phyloP scores from a whole-genome alignment of 257 asterid species.

The Pogostemon cablin region DNA sequence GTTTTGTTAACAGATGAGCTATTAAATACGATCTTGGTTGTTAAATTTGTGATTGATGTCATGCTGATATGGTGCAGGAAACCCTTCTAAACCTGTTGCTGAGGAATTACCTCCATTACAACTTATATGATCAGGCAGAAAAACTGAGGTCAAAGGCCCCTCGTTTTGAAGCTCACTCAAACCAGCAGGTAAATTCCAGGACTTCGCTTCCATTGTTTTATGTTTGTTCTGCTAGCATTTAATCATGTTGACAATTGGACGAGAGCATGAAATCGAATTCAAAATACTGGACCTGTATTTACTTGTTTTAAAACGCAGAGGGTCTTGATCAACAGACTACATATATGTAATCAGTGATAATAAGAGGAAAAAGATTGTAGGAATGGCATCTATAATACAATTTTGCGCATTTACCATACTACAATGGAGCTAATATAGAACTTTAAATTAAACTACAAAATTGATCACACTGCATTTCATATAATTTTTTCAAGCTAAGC shows the following conservation, averaged over 20 bases:
- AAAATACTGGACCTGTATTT: background rate
- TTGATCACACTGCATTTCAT: background rate
- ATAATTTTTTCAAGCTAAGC: background rate
- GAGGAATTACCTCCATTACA: conserved; percentile 79
- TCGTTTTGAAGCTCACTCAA: conserved; percentile 79
- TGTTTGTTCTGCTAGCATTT: conserved; percentile 15
- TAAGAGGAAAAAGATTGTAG: background rate
- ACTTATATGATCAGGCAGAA: conserved; percentile 82
- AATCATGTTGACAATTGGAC: conserved; percentile 16
- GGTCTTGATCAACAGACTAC: background rate
- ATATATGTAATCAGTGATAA: background rate
- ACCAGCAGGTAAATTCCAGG: conserved; percentile 61
- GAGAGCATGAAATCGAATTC: background rate
- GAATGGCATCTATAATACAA: background rate
- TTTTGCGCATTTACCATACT: background rate
- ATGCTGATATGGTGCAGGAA: conserved; percentile 51
- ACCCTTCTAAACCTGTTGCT: conserved; percentile 72
- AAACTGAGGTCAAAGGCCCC: conserved; percentile 85
- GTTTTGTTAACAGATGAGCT: conserved; percentile 31
- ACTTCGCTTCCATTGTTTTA: conserved; percentile 11
- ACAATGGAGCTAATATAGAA: background rate
- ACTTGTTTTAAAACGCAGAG: conserved; percentile 7
- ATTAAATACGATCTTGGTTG: conserved; percentile 25
- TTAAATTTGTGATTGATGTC: conserved; percentile 25
- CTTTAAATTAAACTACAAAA: conserved; percentile 1